Conservation (phyloP, 768 basidiomycete species). For the Mycena sanguinolenta region DNA sequence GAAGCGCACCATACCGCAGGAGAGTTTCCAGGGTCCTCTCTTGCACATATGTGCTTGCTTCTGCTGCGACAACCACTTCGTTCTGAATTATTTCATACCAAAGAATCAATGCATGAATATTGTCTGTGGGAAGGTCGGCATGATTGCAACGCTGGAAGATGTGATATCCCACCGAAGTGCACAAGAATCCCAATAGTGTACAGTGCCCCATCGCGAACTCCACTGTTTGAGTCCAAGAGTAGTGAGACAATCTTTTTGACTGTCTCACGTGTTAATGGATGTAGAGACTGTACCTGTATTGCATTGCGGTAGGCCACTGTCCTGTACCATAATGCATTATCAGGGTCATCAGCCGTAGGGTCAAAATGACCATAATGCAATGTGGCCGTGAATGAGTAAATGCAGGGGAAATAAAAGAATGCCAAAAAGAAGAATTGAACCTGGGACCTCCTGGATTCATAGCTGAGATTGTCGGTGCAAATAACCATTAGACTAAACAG, state of each 20-base stretch:
- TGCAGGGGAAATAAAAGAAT: too few relatives aligned
- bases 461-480: too few relatives aligned
- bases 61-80: not conserved
- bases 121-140: not conserved
- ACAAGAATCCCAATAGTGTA: not conserved
- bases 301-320: too few relatives aligned
- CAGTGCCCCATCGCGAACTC: not conserved
- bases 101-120: not conserved
- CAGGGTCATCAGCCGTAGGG: not conserved
- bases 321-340: too few relatives aligned
- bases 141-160: not conserved
- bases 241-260: not conserved
- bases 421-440: too few relatives aligned
- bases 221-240: not conserved
- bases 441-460: too few relatives aligned
- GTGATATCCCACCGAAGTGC: not conserved
- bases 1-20: not conserved
- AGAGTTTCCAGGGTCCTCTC: not conserved
- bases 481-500: too few relatives aligned
- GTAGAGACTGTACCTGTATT: too few relatives aligned
- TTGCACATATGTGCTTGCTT: not conserved
- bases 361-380: not conserved
- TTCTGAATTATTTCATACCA: not conserved
- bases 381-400: too few relatives aligned
- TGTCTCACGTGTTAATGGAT: not conserved